phyloP scores from a whole-genome alignment of 306 rosid species.

The Comarum palustre region DNA sequence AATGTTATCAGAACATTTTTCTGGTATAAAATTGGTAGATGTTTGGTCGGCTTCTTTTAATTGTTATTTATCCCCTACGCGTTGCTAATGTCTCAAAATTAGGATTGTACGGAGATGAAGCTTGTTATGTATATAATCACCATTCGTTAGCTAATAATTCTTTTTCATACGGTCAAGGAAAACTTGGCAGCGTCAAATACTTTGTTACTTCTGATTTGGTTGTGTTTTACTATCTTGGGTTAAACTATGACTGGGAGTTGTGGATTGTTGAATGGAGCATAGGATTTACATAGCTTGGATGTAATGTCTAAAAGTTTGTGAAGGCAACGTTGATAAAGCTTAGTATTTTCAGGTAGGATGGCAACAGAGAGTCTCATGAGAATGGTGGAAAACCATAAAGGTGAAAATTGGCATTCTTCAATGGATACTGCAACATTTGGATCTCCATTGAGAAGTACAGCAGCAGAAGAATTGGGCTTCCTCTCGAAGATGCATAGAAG shows the following conservation, averaged over 20 bases:
- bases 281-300: constrained; percentile 10
- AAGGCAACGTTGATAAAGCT: not conserved
- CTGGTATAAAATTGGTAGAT: not conserved
- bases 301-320: constrained; percentile 8
- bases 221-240: not conserved
- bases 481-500: constrained; percentile 33
- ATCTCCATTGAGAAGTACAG: constrained; percentile 34
- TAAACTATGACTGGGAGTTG: not conserved
- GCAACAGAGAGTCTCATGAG: constrained; percentile 53
- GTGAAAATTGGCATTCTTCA: constrained; percentile 41
- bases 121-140: not conserved
- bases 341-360: constrained; percentile 28
- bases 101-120: not conserved
- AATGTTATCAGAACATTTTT: not conserved
- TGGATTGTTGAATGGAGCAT: not conserved
- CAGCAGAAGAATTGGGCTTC: constrained; percentile 38
- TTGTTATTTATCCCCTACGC: constrained; percentile 1
- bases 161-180: not conserved
- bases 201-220: not conserved
- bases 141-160: constrained; percentile 6
- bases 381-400: constrained; percentile 47
- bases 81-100: not conserved
- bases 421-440: constrained; percentile 39
- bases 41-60: not conserved
- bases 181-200: not conserved